Base-by-base conservation (phyloP, 768 basidiomycete genomes). In the Russula foetens region DNA sequence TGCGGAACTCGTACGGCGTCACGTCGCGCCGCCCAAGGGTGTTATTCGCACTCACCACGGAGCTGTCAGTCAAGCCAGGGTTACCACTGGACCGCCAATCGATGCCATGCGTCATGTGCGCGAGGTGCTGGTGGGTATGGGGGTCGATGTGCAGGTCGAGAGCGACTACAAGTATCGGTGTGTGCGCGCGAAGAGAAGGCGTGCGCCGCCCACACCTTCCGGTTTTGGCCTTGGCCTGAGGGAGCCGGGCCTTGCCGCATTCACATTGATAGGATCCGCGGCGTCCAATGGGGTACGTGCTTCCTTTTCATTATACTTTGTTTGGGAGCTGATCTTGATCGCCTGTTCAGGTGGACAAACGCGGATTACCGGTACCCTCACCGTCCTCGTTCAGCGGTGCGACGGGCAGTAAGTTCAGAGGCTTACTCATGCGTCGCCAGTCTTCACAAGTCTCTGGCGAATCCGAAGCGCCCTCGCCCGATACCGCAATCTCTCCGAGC, bases 151-250 rank as follows among this genome's bases (percentile, higher is more conserved):
- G 60, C 83, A 88, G 67, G 73, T 84, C 33, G 97, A 99, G 75
- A 87, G 85, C 65, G 92, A 97, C 69, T 98, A 82, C 76, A 95
- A 92, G 77, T 87, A 87, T 69, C 78, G 90, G 62, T 97, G 95
- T 70, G 79, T 93, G 31, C 79, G 95, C 24, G 77, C 79, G 43
- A 92, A 94, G 80, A 80, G 79, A 71, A 81, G 79, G 72, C 69
- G 74, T 11, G 69, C 60, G 6, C 56, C 63, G 21, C 62, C 68
- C 8, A 62, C 44, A 23, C 61, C 61, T 14, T 24, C 61, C 4
- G 61, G 61, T 2, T 12, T 78, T 31, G 75, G 76, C 5, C 76
- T 78, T 46, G 79, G 77, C 15, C 67, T 81, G 66, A 70, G 78
- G 67, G 71, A 80, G 59, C 74, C 76, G 67, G 81, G 81, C 21